A percentile compares a stretch with the other conserved stretches of the same genome.
phyloP scores from a whole-genome alignment of 345 rosid genomes.

The Linum lewisii region DNA sequence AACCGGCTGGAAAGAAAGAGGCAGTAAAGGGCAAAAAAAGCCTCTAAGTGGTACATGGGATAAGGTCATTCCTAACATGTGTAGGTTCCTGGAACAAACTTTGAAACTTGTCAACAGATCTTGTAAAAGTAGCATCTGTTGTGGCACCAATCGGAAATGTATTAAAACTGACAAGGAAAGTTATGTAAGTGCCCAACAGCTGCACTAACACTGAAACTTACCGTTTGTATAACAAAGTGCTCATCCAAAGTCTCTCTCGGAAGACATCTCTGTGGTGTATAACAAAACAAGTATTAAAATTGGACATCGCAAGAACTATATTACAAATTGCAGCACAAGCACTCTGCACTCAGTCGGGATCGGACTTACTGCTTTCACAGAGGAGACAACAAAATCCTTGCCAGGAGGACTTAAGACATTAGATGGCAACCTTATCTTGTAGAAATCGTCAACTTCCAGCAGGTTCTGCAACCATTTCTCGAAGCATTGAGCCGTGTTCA shows the following conservation, averaged over 20 bases:
- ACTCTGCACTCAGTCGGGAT: not conserved
- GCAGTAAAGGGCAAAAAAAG: not conserved
- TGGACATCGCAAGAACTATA: not conserved
- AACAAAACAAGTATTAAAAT: not conserved
- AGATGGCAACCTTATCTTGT: slow-evolving; percentile 81
- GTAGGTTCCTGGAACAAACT: not conserved
- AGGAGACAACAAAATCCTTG: slow-evolving; percentile 57
- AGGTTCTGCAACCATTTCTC: slow-evolving; percentile 40
- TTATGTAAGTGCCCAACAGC: not conserved
- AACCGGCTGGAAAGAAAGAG: no score
- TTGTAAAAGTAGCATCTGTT: not conserved
- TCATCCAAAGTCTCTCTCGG: slow-evolving; percentile 77
- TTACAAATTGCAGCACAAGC: not conserved
- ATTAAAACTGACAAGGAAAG: no score
- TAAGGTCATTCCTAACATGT: not conserved
- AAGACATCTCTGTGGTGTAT: slow-evolving; percentile 66
- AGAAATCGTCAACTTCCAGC: slow-evolving; percentile 69
- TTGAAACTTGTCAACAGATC: not conserved
- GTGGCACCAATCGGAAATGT: not conserved
- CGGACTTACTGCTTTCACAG: slow-evolving; percentile 73
- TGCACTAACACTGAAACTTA: slow-evolving; percentile 17
- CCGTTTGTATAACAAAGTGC: slow-evolving; percentile 80
- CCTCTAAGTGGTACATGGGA: not conserved
- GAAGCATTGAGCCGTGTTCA: slow-evolving; percentile 2
- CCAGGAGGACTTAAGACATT: slow-evolving; percentile 74